These are phyloP conservation scores for Blastobotrys persicus DNA, from an alignment of 1,139 yeast genomes.

Conservation along the genomic window DNA sequence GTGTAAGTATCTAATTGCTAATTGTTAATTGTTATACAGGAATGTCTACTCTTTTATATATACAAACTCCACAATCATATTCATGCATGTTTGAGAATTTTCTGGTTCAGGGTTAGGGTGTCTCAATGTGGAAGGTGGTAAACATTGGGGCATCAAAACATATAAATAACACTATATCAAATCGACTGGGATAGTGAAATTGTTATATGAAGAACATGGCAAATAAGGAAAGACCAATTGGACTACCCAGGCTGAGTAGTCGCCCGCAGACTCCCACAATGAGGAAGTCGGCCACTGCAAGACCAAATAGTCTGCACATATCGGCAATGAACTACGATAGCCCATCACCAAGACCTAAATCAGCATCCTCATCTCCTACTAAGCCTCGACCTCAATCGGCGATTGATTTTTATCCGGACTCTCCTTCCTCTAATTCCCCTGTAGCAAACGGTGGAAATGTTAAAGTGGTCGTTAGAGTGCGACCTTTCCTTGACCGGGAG, in stretches of 20 bases:
- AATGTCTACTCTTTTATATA: too few relatives aligned
- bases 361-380: conserved; percentile 6
- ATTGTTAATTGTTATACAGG: too few relatives aligned
- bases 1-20: too few relatives aligned
- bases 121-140: too few relatives aligned
- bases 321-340: conserved; percentile 7
- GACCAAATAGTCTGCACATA: conserved; percentile 4
- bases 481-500: conserved; percentile 39
- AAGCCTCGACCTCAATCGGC: conserved; percentile 6
- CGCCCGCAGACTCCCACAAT: background rate
- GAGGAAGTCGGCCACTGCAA: conserved; percentile 4
- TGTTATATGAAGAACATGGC: background rate
- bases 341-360: conserved; percentile 1
- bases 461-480: conserved; percentile 40
- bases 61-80: too few relatives aligned
- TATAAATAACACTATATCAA: too few relatives aligned
- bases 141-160: background rate
- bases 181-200: too few relatives aligned
- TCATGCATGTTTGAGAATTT: too few relatives aligned
- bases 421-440: background rate
- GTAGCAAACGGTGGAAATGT: conserved; percentile 32
- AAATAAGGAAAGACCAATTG: background rate
- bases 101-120: too few relatives aligned
- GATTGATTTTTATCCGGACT: conserved; percentile 1
- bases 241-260: background rate